Percentiles rank a stretch among this genome's conserved stretches.
These are phyloP conservation scores for Prunella vulgaris DNA, from an alignment of 257 asterid genomes.

Conservation along the genomic window DNA sequence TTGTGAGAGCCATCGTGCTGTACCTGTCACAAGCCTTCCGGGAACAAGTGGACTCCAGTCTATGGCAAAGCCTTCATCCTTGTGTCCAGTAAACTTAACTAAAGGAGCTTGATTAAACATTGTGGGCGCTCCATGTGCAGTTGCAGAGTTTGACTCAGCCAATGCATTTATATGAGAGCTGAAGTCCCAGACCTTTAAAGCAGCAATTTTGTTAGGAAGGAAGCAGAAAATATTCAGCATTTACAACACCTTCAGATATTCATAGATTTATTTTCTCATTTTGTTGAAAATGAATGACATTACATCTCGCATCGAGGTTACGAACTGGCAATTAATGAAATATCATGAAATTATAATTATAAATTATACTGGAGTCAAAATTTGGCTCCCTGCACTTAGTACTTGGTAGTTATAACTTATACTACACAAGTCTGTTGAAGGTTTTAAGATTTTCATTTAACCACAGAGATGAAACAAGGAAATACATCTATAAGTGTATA, in stretches of 20 bases:
- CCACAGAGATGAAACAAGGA: not conserved
- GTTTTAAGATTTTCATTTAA: not conserved
- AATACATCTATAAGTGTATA: not conserved
- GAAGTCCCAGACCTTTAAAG: constrained; percentile 86
- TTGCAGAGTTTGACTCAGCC: constrained; percentile 51
- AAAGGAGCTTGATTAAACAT: constrained; percentile 65
- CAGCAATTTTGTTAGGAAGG: constrained; percentile 8
- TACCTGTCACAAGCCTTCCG: constrained; percentile 91
- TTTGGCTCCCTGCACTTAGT: not conserved
- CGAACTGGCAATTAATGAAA: not conserved
- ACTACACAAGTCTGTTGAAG: not conserved
- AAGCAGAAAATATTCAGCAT: not conserved
- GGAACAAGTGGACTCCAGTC: constrained; percentile 96
- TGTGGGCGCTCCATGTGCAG: constrained; percentile 39
- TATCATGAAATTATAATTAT: not conserved
- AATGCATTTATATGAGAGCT: constrained; percentile 70
- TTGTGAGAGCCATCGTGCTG: not conserved
- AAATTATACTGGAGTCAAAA: not conserved
- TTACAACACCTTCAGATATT: not conserved
- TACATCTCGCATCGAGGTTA: not conserved
- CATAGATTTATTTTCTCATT: not conserved
- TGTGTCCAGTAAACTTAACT: constrained; percentile 68
- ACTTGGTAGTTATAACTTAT: too few species aligned
- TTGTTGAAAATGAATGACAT: not conserved
- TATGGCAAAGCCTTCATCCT: constrained; percentile 93